A percentile compares a stretch with the other conserved stretches of the same genome.
Conservation (phyloP, 192 early-diverging fungal species). For the Allomyces macrogynus region DNA sequence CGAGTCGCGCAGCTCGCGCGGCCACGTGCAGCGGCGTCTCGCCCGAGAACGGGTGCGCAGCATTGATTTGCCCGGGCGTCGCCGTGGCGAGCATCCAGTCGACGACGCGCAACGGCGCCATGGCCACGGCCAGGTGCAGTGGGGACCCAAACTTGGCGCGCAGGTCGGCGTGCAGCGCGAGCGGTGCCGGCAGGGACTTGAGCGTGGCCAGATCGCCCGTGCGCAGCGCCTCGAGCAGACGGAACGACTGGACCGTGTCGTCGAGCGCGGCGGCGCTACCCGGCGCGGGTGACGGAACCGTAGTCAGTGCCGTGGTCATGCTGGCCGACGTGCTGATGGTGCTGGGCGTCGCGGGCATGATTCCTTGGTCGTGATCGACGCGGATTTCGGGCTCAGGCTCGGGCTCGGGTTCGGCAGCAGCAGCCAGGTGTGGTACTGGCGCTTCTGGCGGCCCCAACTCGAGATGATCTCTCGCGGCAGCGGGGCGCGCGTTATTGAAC, state of each 20-base stretch:
- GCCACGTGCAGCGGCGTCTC: conserved; percentile 19
- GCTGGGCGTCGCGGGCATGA: no score
- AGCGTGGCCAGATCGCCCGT: no score
- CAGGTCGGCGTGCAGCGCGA: background rate
- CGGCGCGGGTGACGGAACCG: no score
- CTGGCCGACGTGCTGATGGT: no score
- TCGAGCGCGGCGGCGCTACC: no score
- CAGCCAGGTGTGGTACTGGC: background rate
- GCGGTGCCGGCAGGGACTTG: no score
- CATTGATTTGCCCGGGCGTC: conserved; percentile 4
- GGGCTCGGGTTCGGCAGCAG: no score
- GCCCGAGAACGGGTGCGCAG: conserved; percentile 7
- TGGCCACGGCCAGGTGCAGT: conserved; percentile 14
- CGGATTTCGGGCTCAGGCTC: no score
- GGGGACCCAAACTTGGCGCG: conserved; percentile 10
- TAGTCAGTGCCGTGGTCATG: no score
- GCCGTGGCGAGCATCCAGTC: background rate
- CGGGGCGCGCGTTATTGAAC: conserved; percentile 59
- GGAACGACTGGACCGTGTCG: no score
- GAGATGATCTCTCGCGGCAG: conserved; percentile 21
- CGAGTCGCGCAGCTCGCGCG: conserved; percentile 7
- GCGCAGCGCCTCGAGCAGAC: no score
- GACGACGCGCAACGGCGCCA: conserved; percentile 6
- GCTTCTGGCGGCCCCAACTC: background rate
- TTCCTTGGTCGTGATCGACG: background rate